phyloP scores from a whole-genome alignment of 345 rosid species.

The Salix arbutifolia region DNA sequence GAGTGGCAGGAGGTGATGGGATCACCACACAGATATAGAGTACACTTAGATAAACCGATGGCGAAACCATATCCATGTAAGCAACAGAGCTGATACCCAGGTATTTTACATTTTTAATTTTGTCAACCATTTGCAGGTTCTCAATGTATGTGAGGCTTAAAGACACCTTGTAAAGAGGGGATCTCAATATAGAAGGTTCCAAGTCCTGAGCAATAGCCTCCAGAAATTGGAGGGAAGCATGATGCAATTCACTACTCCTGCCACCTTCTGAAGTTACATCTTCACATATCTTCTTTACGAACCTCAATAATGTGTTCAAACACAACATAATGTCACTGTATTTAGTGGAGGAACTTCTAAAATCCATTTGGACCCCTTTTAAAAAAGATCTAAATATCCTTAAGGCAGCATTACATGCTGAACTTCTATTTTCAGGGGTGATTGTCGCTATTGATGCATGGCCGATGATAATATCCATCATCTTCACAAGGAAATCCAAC shows the following conservation, averaged over 20 bases:
- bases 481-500: slow-evolving; percentile 34
- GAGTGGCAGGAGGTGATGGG: slow-evolving; percentile 16
- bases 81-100: slow-evolving; percentile 14
- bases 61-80: slow-evolving; percentile 48
- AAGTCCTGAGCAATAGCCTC: slow-evolving; percentile 39
- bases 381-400: slow-evolving; percentile 49
- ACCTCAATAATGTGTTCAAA: slow-evolving; percentile 37
- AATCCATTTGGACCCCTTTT: slow-evolving; percentile 39
- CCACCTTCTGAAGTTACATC: slow-evolving; percentile 11
- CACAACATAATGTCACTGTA: slow-evolving; percentile 35
- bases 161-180: slow-evolving; percentile 46
- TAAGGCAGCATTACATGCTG: slow-evolving; percentile 34
- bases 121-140: slow-evolving; percentile 17
- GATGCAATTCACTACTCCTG: slow-evolving; percentile 10
- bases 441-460: slow-evolving; percentile 18
- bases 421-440: slow-evolving; percentile 24
- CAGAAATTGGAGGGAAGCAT: slow-evolving; percentile 27
- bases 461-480: slow-evolving; percentile 23
- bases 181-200: slow-evolving; percentile 44
- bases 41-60: slow-evolving; percentile 38
- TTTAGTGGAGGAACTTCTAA: slow-evolving; percentile 23
- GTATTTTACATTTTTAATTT: slow-evolving; percentile 15
- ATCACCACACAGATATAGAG: slow-evolving; percentile 30
- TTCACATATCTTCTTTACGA: slow-evolving; percentile 33
- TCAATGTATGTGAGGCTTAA: slow-evolving; percentile 38